Evolutionary conservation across 495 filamentous ascomycete species (phyloP).

Genomic region (Cercophora scortea): DNA sequence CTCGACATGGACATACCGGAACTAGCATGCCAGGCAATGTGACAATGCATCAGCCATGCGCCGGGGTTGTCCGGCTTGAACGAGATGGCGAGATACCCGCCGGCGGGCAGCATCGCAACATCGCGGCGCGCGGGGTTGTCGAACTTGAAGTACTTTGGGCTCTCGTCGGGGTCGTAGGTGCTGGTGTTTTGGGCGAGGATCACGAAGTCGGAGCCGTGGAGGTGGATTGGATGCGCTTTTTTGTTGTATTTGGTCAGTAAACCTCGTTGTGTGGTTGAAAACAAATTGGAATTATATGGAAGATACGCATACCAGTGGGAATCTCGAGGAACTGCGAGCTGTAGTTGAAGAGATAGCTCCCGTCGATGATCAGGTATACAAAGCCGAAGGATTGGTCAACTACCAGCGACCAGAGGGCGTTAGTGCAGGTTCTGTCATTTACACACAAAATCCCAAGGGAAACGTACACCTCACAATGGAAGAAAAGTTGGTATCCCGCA

Average conservation of each 20-base stretch:
- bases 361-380: slow-evolving; percentile 8
- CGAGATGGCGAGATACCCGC: slow-evolving; percentile 42
- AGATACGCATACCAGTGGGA: not conserved
- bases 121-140: slow-evolving; percentile 50
- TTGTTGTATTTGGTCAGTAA: not conserved
- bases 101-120: slow-evolving; percentile 42
- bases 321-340: not conserved
- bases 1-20: not conserved
- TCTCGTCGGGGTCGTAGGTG: slow-evolving; percentile 14
- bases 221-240: slow-evolving; percentile 30
- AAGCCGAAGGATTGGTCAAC: slow-evolving; percentile 1
- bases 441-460: not conserved
- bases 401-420: not conserved
- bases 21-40: slow-evolving; percentile 12
- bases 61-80: slow-evolving; percentile 47
- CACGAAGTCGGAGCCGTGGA: slow-evolving; percentile 48
- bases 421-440: no score
- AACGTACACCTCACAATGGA: not conserved
- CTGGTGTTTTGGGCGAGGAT: slow-evolving; percentile 26
- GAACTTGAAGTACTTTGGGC: slow-evolving; percentile 22
- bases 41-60: slow-evolving; percentile 13
- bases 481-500: not conserved
- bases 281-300: not conserved
- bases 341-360: not conserved
- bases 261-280: no score